Conservation (phyloP, 2,329 filamentous ascomycete genomes). For the Hyphodiscus sp. region DNA sequence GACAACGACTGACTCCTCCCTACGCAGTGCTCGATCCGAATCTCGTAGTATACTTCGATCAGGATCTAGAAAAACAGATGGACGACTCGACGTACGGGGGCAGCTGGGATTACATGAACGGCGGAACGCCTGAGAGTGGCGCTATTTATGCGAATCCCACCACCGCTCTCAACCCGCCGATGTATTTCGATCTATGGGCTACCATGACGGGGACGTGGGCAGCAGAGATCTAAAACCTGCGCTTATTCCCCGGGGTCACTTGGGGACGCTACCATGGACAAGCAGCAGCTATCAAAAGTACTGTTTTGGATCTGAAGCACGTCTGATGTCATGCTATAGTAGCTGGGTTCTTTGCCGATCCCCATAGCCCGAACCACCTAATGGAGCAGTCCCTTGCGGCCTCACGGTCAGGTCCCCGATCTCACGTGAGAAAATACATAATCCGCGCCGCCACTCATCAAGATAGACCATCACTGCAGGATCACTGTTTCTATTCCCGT, state of each 20-base stretch:
- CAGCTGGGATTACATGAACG: constrained; percentile 2
- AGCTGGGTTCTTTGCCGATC: too few relatives aligned
- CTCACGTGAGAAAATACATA: too few relatives aligned
- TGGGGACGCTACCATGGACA: neutral
- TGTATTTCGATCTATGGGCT: constrained; percentile 25
- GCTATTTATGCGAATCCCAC: neutral
- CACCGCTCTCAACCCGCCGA: neutral
- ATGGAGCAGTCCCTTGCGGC: too few relatives aligned
- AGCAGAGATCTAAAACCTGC: constrained; percentile 4
- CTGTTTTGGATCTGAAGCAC: neutral
- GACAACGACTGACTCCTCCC: too few relatives aligned
- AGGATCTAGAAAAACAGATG: constrained; percentile 9
- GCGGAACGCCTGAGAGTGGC: neutral
- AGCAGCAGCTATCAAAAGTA: neutral
- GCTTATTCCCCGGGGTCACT: neutral
- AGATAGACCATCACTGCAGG: too few relatives aligned
- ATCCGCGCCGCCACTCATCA: too few relatives aligned
- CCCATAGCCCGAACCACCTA: too few relatives aligned
- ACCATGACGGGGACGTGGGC: constrained; percentile 27
- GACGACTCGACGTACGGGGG: neutral
- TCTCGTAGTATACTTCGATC: constrained; percentile 11
- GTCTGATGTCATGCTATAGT: too few relatives aligned
- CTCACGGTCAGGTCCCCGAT: too few relatives aligned
- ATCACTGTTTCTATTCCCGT: too few relatives aligned
- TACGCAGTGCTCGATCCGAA: constrained; percentile 9